phyloP scores from a whole-genome alignment of 2,329 filamentous ascomycete genomes.

The Paracoccidioides lutzii region DNA sequence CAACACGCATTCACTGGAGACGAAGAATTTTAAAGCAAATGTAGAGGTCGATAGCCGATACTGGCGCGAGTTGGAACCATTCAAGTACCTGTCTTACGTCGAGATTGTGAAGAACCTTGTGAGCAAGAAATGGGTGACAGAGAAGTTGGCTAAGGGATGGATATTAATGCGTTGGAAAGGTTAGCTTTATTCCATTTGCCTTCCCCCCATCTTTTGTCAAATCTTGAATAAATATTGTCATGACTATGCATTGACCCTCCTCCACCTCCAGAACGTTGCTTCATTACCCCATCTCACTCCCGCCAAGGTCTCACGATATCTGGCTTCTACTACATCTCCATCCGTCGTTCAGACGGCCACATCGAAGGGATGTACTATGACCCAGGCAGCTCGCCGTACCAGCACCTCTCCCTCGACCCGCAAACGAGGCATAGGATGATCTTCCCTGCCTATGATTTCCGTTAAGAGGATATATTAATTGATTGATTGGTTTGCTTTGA shows the following conservation, averaged over 20 bases:
- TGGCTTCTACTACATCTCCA: conserved; percentile 39
- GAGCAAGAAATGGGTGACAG: conserved; percentile 33
- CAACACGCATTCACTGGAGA: conserved; percentile 35
- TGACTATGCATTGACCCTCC: neutral
- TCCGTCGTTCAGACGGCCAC: conserved; percentile 33
- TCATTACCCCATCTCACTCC: conserved; percentile 35
- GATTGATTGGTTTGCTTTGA: neutral
- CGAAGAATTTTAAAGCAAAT: conserved; percentile 35
- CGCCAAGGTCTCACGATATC: conserved; percentile 38
- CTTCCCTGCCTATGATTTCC: conserved; percentile 32
- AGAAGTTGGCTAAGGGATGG: conserved; percentile 31
- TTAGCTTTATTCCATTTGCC: conserved; percentile 12
- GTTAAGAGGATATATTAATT: conserved; percentile 14
- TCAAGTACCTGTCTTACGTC: conserved; percentile 32
- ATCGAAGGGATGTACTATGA: conserved; percentile 40
- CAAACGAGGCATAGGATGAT: conserved; percentile 26
- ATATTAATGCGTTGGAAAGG: conserved; percentile 42
- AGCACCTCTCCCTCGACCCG: conserved; percentile 34
- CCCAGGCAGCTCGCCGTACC: conserved; percentile 37
- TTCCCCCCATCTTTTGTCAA: neutral
- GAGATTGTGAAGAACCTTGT: conserved; percentile 33
- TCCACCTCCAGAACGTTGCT: conserved; percentile 30
- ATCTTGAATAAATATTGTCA: neutral
- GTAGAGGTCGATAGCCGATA: conserved; percentile 36
- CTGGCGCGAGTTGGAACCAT: conserved; percentile 37